phyloP scores from a whole-genome alignment of 2,329 filamentous ascomycete species.

The Clonostachys solani region DNA sequence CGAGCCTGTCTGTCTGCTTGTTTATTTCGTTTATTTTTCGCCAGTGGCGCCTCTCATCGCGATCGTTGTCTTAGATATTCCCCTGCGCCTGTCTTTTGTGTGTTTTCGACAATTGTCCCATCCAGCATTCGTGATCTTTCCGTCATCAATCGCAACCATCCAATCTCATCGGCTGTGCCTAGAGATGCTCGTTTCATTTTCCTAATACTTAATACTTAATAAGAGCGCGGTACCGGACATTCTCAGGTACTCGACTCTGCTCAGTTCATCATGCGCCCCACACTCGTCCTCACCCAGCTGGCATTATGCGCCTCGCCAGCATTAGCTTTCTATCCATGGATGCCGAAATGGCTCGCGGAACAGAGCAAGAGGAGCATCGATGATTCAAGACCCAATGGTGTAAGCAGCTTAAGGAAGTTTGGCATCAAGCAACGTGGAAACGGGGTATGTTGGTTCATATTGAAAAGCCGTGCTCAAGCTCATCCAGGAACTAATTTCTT shows the following conservation, averaged over 20 bases:
- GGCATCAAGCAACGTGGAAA: conserved; percentile 30
- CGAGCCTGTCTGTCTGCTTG: not conserved
- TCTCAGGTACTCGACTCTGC: too few relatives aligned
- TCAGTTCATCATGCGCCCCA: conserved; percentile 31
- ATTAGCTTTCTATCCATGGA: conserved; percentile 44
- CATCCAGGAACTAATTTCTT: conserved; percentile 5
- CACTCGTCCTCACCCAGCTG: conserved; percentile 35
- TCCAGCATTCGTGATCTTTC: too few relatives aligned
- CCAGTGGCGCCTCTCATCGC: not conserved
- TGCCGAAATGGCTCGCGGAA: conserved; percentile 27
- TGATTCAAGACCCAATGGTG: conserved; percentile 7
- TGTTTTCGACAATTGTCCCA: too few relatives aligned
- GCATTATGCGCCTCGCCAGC: conserved; percentile 39
- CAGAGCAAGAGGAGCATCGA: conserved; percentile 14
- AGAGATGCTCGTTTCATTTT: too few relatives aligned
- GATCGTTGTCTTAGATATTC: too few relatives aligned
- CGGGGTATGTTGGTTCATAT: conserved; percentile 2
- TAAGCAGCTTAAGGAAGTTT: conserved; percentile 22
- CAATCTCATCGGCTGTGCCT: too few relatives aligned
- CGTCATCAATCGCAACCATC: too few relatives aligned
- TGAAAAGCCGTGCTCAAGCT: too few relatives aligned
- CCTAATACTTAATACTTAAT: too few relatives aligned
- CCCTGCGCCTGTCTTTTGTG: too few relatives aligned
- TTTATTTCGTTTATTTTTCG: not conserved
- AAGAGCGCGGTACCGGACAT: not conserved